phyloP scores from a whole-genome alignment of 2,329 filamentous ascomycete species.

The Exophiala lecanii-corni region DNA sequence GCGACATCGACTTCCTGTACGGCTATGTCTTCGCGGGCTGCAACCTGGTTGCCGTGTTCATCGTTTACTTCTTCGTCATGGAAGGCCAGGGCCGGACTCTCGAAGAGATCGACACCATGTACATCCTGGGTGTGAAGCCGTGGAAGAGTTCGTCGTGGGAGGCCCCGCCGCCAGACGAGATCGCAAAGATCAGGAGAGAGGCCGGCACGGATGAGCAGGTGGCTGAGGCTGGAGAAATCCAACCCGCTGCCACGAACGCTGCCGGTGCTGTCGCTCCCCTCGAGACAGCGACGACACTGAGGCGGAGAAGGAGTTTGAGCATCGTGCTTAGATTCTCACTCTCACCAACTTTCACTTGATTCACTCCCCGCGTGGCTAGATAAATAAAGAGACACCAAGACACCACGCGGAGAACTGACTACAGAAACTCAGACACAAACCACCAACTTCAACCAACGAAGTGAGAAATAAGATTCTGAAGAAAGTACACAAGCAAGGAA shows the following conservation, averaged over 20 bases:
- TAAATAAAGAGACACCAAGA: too few species aligned
- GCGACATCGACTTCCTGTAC: conserved; percentile 67
- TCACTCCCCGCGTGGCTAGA: too few species aligned
- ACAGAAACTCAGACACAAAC: too few species aligned
- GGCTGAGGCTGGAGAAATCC: conserved; percentile 17
- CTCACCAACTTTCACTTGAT: too few species aligned
- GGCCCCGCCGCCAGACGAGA: conserved; percentile 24
- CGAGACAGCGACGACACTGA: conserved; percentile 10
- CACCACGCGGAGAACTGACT: too few species aligned
- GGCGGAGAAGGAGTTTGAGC: conserved; percentile 14
- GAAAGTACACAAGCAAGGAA: too few species aligned
- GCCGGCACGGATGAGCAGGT: conserved; percentile 22
- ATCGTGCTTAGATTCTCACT: conserved; percentile 7
- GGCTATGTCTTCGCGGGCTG: conserved; percentile 75
- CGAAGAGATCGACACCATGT: conserved; percentile 78
- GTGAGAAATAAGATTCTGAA: too few species aligned
- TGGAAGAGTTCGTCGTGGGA: conserved; percentile 34
- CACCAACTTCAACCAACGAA: too few species aligned
- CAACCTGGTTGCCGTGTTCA: conserved; percentile 58
- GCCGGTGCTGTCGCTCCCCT: background rate
- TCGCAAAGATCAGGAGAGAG: conserved; percentile 22
- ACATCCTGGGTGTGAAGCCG: conserved; percentile 60
- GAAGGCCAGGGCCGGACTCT: conserved; percentile 64
- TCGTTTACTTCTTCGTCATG: conserved; percentile 75
- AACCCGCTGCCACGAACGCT: conserved; percentile 4